Evolutionary conservation across 108 stramenopile genomes (phyloP).

Genomic region (Cyclotella kingstonii): DNA sequence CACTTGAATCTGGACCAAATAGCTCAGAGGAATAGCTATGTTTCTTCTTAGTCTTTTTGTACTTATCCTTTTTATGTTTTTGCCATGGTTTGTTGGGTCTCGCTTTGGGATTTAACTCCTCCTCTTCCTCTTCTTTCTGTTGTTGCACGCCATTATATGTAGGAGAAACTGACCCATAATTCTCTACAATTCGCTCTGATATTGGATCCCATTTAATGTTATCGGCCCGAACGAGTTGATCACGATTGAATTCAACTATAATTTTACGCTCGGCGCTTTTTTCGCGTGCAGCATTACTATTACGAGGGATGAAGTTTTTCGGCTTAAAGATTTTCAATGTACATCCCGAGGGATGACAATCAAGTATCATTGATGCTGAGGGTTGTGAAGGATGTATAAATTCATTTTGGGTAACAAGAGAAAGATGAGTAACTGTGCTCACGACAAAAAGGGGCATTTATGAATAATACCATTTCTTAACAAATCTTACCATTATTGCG

Average conservation of each 20-base stretch:
- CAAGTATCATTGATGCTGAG: conserved; percentile 30
- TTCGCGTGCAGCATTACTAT: neutral
- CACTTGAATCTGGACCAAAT: conserved; percentile 61
- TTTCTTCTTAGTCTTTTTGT: conserved; percentile 43
- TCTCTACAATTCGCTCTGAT: conserved; percentile 12
- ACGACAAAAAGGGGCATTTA: neutral
- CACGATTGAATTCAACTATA: conserved; percentile 30
- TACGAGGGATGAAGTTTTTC: conserved; percentile 14
- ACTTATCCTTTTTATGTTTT: conserved; percentile 13
- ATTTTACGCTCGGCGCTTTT: conserved; percentile 13
- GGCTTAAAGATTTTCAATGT: conserved; percentile 30
- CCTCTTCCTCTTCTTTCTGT: conserved; percentile 4
- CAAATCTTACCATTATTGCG: conserved; percentile 17
- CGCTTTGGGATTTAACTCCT: neutral
- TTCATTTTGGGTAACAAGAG: neutral
- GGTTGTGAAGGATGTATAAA: neutral
- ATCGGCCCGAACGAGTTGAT: conserved; percentile 61
- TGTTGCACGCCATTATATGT: conserved; percentile 16
- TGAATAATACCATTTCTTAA: neutral
- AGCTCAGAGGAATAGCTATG: conserved; percentile 28
- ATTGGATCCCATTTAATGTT: conserved; percentile 54
- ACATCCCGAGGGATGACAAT: conserved; percentile 18
- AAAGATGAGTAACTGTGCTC: neutral
- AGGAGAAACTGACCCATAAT: conserved; percentile 22
- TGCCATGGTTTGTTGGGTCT: conserved; percentile 15